Base-by-base conservation (phyloP, 306 rosid genomes). In the Begonia fuchsioides region DNA sequence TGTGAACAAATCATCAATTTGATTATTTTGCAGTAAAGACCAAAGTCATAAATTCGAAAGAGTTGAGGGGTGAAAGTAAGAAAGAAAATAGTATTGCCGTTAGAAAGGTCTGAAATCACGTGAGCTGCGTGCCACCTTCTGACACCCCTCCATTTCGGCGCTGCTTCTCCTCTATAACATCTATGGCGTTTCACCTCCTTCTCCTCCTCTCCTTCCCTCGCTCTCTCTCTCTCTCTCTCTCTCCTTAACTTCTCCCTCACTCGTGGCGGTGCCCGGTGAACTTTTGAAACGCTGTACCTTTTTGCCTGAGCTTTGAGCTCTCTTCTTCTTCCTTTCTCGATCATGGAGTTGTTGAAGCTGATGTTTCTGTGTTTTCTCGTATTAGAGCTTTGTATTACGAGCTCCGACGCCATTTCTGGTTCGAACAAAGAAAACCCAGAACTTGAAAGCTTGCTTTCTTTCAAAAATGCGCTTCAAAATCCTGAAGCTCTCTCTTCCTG, bases 111-210 rank as follows among this genome's bases (percentile, higher is more conserved):
- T 2, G 26, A 76, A 55, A 65, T 79, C 96, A 82, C 90, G 94
- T 79, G 94, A 69, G 43, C 20, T 77, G 59, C 90, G 85, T 86
- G 81, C 58, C 18, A 9, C 56, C 17, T 26, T 63, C 87, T 79
- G 82, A 75, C 77, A 75, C 61, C 40, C 54, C 70, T 61, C 54
- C 65, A 66, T 64, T 67, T 61, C 35, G 61, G 48, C 43, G 38
- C 14, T 11, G 3, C 45, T 10, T 13, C 1, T 13, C 52, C 46
- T 14, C 15, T 40, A 6, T 50, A 63, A 61, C n/a, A 66, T 66
- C 67, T 44, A 18, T 65, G 57, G 55, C 61, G 39, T 46, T 48
- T n/a, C n/a, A n/a, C n/a, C n/a, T n/a, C n/a, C n/a, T n/a, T n/a
- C n/a, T n/a, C n/a, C n/a, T n/a, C n/a, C n/a, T n/a, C n/a, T n/a